Evolutionary conservation across 768 basidiomycete species (phyloP), one percentile per base, ranked within the genome.

Genomic region (Suillus discolor): DNA sequence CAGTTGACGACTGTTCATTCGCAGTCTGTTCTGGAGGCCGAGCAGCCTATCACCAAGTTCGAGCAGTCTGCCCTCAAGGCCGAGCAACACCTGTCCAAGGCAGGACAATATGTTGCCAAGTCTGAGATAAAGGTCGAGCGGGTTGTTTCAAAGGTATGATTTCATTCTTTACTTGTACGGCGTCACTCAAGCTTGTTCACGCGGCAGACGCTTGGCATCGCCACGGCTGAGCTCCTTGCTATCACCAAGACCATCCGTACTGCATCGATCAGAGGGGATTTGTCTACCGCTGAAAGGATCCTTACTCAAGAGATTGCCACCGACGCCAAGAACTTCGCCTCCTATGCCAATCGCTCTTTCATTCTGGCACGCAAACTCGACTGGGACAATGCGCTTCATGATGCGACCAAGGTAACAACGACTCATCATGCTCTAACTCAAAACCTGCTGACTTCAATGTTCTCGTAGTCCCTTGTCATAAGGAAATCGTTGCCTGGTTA

Each of bases 281-380:
- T 49, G 12, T 6, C 12, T n/a, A 49, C 13, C 6, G 47, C 47
- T 49, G 23, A 49, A 9, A 51, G 25, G 23, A 13, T 25, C 6
- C 49, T 51, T 1, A 25, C 25, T 18, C 25, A 31, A 18, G 51
- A 28, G 25, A 53, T 53, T 15, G 4, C 25, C 3, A 15, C 51
- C 16, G 28, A 53, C 0, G 8, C 28, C 16, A 53, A 28, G 8
- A 28, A 18, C 12, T 49, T 49, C 2, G 47, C 47, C 13, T 49
- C 47, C 12, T 49, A 49, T 49, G 47, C 47, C 47, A 53, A 53
- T 16, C 51, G 51, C 51, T 53, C 51, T 16, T 53, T 53, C 25
- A 4, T 53, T 28, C 9, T 53, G 51, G 28, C 51, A 28, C 28
- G 25, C 51, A 16, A 53, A 28, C 16, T 28, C 25, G 2, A 16